phyloP scores from a whole-genome alignment of 2,329 filamentous ascomycete genomes.

The Elsinoe fawcettii region DNA sequence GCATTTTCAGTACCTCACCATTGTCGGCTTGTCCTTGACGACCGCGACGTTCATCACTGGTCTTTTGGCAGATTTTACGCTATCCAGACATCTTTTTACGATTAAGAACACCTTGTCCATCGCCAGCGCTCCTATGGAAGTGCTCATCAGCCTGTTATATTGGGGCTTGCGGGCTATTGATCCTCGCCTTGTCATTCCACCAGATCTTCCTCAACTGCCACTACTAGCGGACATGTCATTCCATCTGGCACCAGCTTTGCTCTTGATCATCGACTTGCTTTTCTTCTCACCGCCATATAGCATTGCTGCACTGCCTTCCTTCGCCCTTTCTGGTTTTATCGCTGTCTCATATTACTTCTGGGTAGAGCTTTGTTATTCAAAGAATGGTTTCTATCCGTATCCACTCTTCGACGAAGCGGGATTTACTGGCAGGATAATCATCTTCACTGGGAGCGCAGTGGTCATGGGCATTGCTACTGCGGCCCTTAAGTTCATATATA shows the following conservation, averaged over 20 bases:
- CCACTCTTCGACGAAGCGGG: conserved; percentile 67
- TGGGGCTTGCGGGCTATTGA: conserved; percentile 56
- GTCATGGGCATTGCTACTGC: conserved; percentile 66
- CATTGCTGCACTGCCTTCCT: conserved; percentile 51
- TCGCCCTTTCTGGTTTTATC: conserved; percentile 50
- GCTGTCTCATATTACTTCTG: conserved; percentile 68
- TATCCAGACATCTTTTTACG: conserved; percentile 51
- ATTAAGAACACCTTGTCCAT: conserved; percentile 61
- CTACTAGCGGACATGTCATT: conserved; percentile 55
- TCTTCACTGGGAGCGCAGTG: conserved; percentile 56
- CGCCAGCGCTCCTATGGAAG: conserved; percentile 60
- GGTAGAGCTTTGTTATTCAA: conserved; percentile 63
- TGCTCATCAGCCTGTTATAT: conserved; percentile 64
- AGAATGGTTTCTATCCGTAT: conserved; percentile 74
- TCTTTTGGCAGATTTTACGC: conserved; percentile 56
- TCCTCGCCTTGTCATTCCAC: conserved; percentile 47
- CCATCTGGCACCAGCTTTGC: conserved; percentile 57
- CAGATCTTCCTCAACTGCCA: conserved; percentile 32
- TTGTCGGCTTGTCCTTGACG: conserved; percentile 59
- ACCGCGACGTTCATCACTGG: conserved; percentile 54
- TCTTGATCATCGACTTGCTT: conserved; percentile 58
- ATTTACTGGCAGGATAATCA: conserved; percentile 55
- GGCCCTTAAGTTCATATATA: conserved; percentile 62
- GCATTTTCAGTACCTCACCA: conserved; percentile 66
- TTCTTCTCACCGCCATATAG: conserved; percentile 68